Base-by-base conservation (phyloP, 345 rosid species). In the Salix purpurea region DNA sequence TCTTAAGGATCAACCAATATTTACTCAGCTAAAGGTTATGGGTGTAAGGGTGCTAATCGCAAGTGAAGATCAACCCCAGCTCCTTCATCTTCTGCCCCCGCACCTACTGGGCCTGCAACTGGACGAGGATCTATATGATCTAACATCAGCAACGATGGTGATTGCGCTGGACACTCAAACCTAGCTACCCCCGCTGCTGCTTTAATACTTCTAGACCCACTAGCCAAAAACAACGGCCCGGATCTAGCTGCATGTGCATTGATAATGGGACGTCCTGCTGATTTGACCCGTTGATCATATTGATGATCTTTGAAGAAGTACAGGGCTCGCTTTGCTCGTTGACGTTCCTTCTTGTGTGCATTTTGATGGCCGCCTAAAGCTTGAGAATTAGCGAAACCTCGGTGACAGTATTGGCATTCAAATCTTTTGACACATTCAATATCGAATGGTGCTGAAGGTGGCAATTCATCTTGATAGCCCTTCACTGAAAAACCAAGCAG, bases 281-380 rank as follows among this genome's bases (percentile, higher is more conserved):
- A 19, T 60, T 61, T 44, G 24, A 46, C 50, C 52, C 74, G 52
- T 36, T 74, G 77, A 5, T 34, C 37, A 34, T 42, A 12, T 40
- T 40, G 71, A 36, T 42, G n/a, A 61, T 40, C 6, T 18, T 18
- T 62, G 26, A 28, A 18, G 16, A 62, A 39, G 44, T 40, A 40
- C 28, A 76, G 78, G 76, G 74, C 79, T 69, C 81, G 84, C 82
- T 84, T 88, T 18, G 84, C 83, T 71, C 76, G 85, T 72, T 84
- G 87, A 65, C 89, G 86, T 69, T 88, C 89, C 67, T 83, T 83
- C 76, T 83, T 86, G 78, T 88, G 91, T 1, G 91, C 91, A 61
- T 88, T 88, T 77, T 88, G 89, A 72, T 88, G 91, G 32, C 91
- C 89, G 1, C 91, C 91, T 58, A 88, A 74, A 37, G 89, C 91